These are phyloP conservation scores for Stephania cephalantha DNA, from an alignment of 164 flowering plant genomes.

Conservation along the genomic window DNA sequence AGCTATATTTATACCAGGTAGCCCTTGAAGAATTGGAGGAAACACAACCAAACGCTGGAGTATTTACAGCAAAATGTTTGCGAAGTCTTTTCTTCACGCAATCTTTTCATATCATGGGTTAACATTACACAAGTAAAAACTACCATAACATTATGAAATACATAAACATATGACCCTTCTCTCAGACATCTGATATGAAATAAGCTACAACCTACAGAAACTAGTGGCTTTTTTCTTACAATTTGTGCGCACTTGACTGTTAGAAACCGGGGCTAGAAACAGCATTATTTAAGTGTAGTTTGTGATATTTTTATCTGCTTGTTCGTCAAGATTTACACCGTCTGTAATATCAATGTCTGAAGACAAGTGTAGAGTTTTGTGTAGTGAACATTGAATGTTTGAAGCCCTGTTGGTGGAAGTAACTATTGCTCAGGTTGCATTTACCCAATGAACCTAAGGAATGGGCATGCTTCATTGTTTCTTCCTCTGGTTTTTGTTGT, in stretches of 20 bases:
- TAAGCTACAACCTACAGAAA: background rate
- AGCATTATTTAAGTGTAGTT: no score
- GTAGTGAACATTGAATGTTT: no score
- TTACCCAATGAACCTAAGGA: no score
- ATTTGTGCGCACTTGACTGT: background rate
- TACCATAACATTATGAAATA: background rate
- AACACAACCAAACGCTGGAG: background rate
- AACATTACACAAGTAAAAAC: background rate
- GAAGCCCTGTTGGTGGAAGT: no score
- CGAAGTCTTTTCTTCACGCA: background rate
- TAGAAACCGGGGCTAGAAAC: background rate
- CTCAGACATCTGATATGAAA: background rate
- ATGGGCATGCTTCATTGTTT: no score
- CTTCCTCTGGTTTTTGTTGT: no score
- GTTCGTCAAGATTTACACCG: no score
- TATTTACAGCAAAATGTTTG: background rate
- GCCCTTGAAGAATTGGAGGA: background rate
- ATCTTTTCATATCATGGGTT: background rate
- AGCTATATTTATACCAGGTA: slow-evolving; percentile 31
- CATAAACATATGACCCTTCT: background rate
- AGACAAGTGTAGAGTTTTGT: no score
- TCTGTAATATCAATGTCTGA: no score
- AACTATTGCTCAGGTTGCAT: no score
- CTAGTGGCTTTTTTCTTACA: background rate
- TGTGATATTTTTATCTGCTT: no score